Conservation (phyloP, 108 stramenopile species). For the Cyclotella cryptica region DNA sequence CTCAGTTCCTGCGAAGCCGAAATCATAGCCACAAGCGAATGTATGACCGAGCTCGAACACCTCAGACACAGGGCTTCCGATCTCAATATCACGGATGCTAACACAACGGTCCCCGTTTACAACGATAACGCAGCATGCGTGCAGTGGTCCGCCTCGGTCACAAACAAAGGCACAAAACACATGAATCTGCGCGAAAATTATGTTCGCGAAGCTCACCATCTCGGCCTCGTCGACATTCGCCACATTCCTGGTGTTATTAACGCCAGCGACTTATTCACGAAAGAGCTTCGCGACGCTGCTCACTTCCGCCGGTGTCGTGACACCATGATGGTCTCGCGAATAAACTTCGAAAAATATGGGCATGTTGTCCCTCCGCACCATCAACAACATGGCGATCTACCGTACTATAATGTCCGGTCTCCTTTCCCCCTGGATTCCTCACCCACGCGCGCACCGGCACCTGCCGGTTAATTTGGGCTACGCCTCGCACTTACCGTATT, state of each 20-base stretch:
- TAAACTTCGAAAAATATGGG: background rate
- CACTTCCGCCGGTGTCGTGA: background rate
- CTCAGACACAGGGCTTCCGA: background rate
- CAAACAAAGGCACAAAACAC: background rate
- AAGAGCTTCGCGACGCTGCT: background rate
- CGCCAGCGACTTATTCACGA: background rate
- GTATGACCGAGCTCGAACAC: background rate
- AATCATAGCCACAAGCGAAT: background rate
- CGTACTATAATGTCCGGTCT: too few relatives aligned
- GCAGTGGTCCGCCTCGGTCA: background rate
- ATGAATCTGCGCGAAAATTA: background rate
- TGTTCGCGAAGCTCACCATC: background rate
- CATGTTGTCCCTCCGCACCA: background rate
- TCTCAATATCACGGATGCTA: background rate
- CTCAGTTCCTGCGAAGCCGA: background rate
- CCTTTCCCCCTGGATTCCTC: too few relatives aligned
- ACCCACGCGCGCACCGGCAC: too few relatives aligned
- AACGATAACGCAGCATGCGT: background rate
- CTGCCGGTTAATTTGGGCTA: too few relatives aligned
- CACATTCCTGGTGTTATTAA: slow-evolving; percentile 13
- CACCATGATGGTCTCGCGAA: background rate
- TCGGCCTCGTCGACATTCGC: background rate
- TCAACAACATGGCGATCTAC: too few relatives aligned
- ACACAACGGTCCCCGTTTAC: background rate
- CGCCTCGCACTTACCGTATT: too few relatives aligned